Base-by-base conservation (phyloP, 257 asterid species). In the Lavandula angustifolia region DNA sequence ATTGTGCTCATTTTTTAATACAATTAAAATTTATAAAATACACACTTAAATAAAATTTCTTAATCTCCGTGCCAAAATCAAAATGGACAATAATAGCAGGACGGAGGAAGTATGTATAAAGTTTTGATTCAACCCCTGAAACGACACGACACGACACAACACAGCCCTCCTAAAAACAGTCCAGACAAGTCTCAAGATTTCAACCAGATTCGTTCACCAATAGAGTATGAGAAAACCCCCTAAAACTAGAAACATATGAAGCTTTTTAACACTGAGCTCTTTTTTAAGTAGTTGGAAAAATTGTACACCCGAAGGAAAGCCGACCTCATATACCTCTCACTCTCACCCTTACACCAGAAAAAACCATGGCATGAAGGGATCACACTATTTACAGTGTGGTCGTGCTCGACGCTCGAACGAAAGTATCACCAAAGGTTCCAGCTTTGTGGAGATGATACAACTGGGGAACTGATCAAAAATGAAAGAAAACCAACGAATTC, bases 301-400 rank as follows among this genome's bases (percentile, higher is more conserved):
- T 54, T 31, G 17, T 55, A 68, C 71, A 44, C 56, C 4, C 8
- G 70, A 53, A 61, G 60, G 44, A 64, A 51, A 60, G 55, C 51
- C 60, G 50, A 64, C 73, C 67, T 33, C 31, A 67, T 50, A 61
- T 43, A 66, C 74, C 74, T 64, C 72, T 37, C 62, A 53, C 70
- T 78, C 72, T 70, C 81, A 80, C 82, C 87, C 89, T 80, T 62
- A 53, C 75, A 89, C 84, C 92, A 73, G 67, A 66, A 80, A 68
- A 85, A 82, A 82, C 83, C 57, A 80, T 75, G 89, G 75, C 87
- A 80, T 73, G 74, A 75, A 75, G 80, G 87, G 87, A 78, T 74
- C 83, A 75, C 77, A 72, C 78, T 78, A 80, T 80, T 72, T 82
- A 84, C 88, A 66, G 68, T 73, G 79, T 70, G 77, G 71, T 57